Evolutionary conservation across 768 basidiomycete species (phyloP), one percentile per base, ranked within the genome.

Genomic region (Kwoniella botswanensis): DNA sequence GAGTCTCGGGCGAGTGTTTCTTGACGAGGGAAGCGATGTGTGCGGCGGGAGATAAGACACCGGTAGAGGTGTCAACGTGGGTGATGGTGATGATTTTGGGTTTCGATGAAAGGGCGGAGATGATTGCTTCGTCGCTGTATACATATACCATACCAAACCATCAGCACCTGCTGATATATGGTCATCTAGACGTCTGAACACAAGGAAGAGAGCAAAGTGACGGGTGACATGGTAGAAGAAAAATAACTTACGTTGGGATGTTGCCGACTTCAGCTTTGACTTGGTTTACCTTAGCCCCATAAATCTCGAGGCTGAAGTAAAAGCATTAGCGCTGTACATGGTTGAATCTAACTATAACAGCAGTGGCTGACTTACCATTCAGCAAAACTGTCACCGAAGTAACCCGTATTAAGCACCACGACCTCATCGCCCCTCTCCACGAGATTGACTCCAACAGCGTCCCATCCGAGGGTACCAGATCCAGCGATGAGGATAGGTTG

Each of bases 401-500:
- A 98, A 6, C 96, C 96, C 22, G 89, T 90, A 84, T 93, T 89
- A 59, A 97, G 86, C 0, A 98, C 92, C 43, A 82, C 78, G 0
- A 72, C 81, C 41, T 84, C 78, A 22, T 84, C 84, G 4, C 80
- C 84, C 44, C 70, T 26, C 76, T 86, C 86, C n/a, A 98, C 87
- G 65, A 99, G 87, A 84, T 98, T 98, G 9, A 93, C 89, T 0
- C 93, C 90, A 52, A 94, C 93, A 17, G 79, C 78, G 83, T 98
- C 95, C 94, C 95, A 98, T 35, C 97, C 97, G 43, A 99, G 87
- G 2, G 97, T 98, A 17, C 97, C 97, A 65, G 91, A 92, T 1
- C 97, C 97, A 29, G 94, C 90, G 72, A 98, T 91, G 77, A 99
- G 85, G 87, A 99, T 94, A 0, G 94, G 93, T 79, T 98, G 97